Conservation (phyloP, 352 stramenopile genomes). For the Saprolegnia diclina region DNA sequence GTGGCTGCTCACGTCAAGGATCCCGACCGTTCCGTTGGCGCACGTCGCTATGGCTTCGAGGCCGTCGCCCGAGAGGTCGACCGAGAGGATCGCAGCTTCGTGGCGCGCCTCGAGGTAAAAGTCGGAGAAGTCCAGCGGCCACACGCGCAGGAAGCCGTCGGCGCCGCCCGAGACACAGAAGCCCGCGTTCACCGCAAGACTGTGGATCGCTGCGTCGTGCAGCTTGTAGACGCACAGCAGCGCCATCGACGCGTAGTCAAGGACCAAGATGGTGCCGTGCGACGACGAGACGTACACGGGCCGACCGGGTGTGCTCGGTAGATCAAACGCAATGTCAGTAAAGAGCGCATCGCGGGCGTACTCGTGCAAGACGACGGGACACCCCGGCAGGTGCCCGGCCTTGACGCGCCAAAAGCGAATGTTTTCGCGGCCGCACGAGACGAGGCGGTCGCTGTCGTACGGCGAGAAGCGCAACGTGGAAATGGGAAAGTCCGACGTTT, state of each 20-base stretch:
- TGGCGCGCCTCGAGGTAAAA: slow-evolving; percentile 89
- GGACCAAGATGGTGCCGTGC: slow-evolving; percentile 62
- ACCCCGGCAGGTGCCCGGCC: slow-evolving; percentile 58
- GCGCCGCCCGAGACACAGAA: slow-evolving; percentile 86
- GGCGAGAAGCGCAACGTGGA: slow-evolving; percentile 68
- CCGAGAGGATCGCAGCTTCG: slow-evolving; percentile 53
- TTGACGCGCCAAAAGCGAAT: slow-evolving; percentile 86
- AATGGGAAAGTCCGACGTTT: slow-evolving; percentile 85
- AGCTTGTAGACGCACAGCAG: slow-evolving; percentile 88
- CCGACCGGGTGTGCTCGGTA: slow-evolving; percentile 52
- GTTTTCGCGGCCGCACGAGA: slow-evolving; percentile 88
- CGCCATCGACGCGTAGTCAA: slow-evolving; percentile 77
- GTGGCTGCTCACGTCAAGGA: slow-evolving; percentile 81
- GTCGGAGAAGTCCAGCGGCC: slow-evolving; percentile 88
- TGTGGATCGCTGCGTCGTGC: slow-evolving; percentile 79
- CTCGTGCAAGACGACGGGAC: slow-evolving; percentile 82
- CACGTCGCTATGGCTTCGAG: slow-evolving; percentile 72
- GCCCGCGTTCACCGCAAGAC: slow-evolving; percentile 79
- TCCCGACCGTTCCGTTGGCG: slow-evolving; percentile 65
- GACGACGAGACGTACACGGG: slow-evolving; percentile 77
- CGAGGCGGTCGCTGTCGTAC: slow-evolving; percentile 71
- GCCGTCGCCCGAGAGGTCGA: slow-evolving; percentile 73
- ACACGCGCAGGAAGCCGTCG: slow-evolving; percentile 86
- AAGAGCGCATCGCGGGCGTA: slow-evolving; percentile 83
- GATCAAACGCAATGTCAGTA: slow-evolving; percentile 82